Conservation (phyloP, 306 rosid genomes). For the Lotus japonicus region DNA sequence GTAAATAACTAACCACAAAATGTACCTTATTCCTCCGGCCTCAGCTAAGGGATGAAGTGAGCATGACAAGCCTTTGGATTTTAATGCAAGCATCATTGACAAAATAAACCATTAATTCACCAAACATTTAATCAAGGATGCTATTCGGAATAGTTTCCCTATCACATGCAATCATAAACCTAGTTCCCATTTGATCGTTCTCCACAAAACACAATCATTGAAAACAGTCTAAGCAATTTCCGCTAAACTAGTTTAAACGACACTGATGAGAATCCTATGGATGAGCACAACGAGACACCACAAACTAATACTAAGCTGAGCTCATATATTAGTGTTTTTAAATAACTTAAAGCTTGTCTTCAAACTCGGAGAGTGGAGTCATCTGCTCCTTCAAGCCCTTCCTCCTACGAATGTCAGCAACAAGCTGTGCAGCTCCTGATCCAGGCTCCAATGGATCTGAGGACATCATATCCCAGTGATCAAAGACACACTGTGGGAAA, state of each 20-base stretch:
- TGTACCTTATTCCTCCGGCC: no score
- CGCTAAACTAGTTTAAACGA: neutral
- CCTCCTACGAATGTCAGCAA: constrained; percentile 75
- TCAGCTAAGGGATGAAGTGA: no score
- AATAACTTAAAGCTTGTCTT: constrained; percentile 57
- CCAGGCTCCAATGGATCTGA: constrained; percentile 80
- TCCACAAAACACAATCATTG: neutral
- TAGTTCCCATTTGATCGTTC: no score
- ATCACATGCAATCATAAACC: no score
- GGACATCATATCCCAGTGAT: constrained; percentile 91
- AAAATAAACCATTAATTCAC: no score
- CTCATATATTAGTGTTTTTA: neutral
- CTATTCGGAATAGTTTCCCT: no score
- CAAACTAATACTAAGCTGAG: no score
- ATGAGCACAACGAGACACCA: no score
- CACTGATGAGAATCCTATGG: neutral
- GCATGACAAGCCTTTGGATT: no score
- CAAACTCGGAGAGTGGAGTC: constrained; percentile 74
- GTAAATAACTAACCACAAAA: no score
- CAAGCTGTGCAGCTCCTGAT: constrained; percentile 57
- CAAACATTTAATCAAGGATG: no score
- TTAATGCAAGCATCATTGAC: no score
- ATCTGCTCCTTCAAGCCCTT: constrained; percentile 92
- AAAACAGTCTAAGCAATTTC: neutral
- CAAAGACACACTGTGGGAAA: constrained; percentile 87